Conservation (phyloP, 768 basidiomycete genomes). For the Amanita pallidorosea region DNA sequence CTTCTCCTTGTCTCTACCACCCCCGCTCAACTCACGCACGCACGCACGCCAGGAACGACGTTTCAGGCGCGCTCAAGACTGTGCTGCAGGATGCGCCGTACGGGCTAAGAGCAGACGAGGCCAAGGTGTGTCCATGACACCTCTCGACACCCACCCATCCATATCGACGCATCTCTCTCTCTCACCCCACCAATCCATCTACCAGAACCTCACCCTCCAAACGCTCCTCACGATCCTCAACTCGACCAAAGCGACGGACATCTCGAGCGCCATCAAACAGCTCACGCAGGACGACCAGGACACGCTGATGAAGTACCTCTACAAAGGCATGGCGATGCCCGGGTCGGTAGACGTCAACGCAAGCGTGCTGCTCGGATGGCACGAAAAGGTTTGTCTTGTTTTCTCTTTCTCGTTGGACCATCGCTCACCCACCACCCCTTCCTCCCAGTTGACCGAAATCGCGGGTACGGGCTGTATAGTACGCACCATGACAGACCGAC, state of each 20-base stretch:
- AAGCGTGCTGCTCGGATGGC: conserved; percentile 75
- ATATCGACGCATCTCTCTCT: too few relatives aligned
- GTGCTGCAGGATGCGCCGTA: conserved; percentile 81
- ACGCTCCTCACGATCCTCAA: conserved; percentile 84
- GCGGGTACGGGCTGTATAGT: conserved; percentile 95
- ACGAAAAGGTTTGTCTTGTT: conserved; percentile 70
- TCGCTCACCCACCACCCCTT: too few relatives aligned
- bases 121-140: conserved; percentile 52
- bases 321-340: conserved; percentile 86
- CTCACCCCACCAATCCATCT: background rate
- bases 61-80: conserved; percentile 54
- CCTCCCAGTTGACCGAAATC: conserved; percentile 72
- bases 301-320: conserved; percentile 94
- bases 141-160: too few relatives aligned
- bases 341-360: conserved; percentile 52
- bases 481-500: conserved; percentile 56
- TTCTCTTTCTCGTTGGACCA: background rate
- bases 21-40: background rate
- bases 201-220: conserved; percentile 67
- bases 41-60: conserved; percentile 51
- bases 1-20: background rate
- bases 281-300: conserved; percentile 74
- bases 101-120: conserved; percentile 78
- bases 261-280: conserved; percentile 60
- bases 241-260: conserved; percentile 86